These are phyloP conservation scores for Arthrocladium fulminans DNA, from an alignment of 2,329 filamentous ascomycete species.

Conservation along the genomic window DNA sequence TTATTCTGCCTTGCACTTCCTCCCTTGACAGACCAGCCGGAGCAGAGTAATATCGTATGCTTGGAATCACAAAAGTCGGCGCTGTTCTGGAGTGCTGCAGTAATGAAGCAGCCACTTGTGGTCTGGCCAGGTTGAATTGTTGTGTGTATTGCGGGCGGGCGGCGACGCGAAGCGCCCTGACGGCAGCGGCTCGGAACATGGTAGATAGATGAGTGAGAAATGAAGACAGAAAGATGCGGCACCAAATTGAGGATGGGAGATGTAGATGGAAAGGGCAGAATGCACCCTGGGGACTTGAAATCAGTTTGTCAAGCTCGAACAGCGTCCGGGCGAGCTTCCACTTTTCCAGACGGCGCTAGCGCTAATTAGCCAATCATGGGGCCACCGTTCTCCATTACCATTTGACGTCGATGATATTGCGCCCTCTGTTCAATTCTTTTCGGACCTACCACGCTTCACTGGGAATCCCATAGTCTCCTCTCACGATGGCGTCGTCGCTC, in stretches of 20 bases:
- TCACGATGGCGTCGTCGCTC: slow-evolving; percentile 37
- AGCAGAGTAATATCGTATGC: slow-evolving; percentile 78
- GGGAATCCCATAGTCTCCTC: slow-evolving; percentile 17
- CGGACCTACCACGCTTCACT: background rate
- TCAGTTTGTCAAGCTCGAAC: background rate
- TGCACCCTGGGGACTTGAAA: slow-evolving; percentile 11
- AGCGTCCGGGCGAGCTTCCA: background rate
- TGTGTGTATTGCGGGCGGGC: slow-evolving; percentile 42
- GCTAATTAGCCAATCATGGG: slow-evolving; percentile 1
- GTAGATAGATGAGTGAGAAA: slow-evolving; percentile 29
- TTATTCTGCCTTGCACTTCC: slow-evolving; percentile 85
- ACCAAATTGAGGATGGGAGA: slow-evolving; percentile 3
- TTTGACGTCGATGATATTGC: background rate
- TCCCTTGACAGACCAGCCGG: slow-evolving; percentile 66
- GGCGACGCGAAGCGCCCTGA: slow-evolving; percentile 62
- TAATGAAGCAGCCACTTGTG: slow-evolving; percentile 51
- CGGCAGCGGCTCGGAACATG: slow-evolving; percentile 85
- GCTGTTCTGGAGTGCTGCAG: slow-evolving; percentile 52
- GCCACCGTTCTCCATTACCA: background rate
- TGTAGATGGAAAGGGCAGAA: slow-evolving; percentile 13
- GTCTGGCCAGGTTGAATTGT: slow-evolving; percentile 48
- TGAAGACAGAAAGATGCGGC: slow-evolving; percentile 10
- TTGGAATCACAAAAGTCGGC: slow-evolving; percentile 57
- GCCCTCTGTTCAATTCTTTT: background rate
- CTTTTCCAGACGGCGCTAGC: background rate